Base-by-base conservation (phyloP, 1,139 yeast species). In the Nakaseomyces kungkrabaensis region DNA sequence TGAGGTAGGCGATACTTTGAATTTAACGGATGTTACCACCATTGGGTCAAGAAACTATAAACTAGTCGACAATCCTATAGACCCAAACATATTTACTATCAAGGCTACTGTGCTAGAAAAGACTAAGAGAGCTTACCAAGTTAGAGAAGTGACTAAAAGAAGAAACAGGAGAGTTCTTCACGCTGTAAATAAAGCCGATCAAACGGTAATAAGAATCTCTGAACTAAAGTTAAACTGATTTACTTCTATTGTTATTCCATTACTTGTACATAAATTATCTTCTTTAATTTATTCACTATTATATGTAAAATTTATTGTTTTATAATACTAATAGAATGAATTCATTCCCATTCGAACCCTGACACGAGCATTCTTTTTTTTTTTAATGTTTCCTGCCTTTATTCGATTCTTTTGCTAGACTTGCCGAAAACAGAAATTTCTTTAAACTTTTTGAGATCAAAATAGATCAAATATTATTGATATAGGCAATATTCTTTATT, bases 11-110 rank as follows among this genome's bases (percentile, higher is more conserved):
- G 96, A 89, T 65, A 74, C 74, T 37, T 73, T 94, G 52, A 70
- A 74, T 45, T 76, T 94, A 63, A 79, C 79, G 56, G 83, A 88
- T 59, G 90, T 90, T 38, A 79, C 83, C 26, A 81, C 89, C 10
- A 70, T 94, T 45, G 98, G 98, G 2, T 82, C 95, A 4, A 82
- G 96, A 46, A 85, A 85, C 65, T 85, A 78, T 69, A 88, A 96
- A 31, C 77, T 77, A 47, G 73, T 76, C 46, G 79, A 77, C 17
- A 70, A 73, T 17, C 78, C 79, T 9, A 72, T 82, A 45, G 81
- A 78, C 54, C 72, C 77, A 9, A 58, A 68, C 1, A 69, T 82
- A 13, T 85, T 75, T 63, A 72, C 78, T 5, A 74, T 92, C 58
- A 81, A 76, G 54, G 98, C 95, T 17, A 78, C 79, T 31, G 90